These are phyloP conservation scores for Taiozyma sp. DNA, from an alignment of 1,139 yeast genomes.

Conservation along the genomic window DNA sequence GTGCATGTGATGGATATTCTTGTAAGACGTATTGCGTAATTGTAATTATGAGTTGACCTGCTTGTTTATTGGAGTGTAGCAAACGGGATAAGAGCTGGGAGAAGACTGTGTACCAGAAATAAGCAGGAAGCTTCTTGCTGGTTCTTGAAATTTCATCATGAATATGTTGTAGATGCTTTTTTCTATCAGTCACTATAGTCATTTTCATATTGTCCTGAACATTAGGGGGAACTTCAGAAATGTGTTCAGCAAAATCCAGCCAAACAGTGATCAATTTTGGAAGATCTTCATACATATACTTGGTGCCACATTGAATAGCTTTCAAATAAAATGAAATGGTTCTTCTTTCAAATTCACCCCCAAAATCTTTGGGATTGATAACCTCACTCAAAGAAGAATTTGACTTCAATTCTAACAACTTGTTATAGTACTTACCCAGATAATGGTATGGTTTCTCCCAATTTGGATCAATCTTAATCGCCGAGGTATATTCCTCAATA, in stretches of 20 bases:
- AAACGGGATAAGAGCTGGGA: conserved; percentile 84
- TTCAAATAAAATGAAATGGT: conserved; percentile 61
- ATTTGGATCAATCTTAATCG: conserved; percentile 48
- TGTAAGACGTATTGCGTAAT: conserved; percentile 53
- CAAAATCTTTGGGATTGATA: conserved; percentile 11
- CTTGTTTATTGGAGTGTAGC: conserved; percentile 53
- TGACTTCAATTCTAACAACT: conserved; percentile 50
- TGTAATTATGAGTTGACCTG: conserved; percentile 49
- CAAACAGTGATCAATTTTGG: conserved; percentile 89
- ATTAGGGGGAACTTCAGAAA: conserved; percentile 11
- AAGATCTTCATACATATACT: conserved; percentile 73
- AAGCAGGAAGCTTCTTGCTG: conserved; percentile 44
- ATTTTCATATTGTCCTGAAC: conserved; percentile 12
- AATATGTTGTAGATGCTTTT: conserved; percentile 39
- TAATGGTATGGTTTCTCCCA: conserved; percentile 84
- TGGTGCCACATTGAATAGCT: conserved; percentile 64
- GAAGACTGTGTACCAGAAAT: conserved; percentile 78
- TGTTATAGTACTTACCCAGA: conserved; percentile 74
- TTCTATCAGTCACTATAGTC: conserved; percentile 28
- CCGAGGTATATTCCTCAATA: conserved; percentile 58
- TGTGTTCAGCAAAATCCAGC: conserved; percentile 70
- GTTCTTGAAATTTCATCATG: conserved; percentile 48
- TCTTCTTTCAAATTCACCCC: conserved; percentile 60
- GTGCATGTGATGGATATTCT: conserved; percentile 73
- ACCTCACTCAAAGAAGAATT: conserved; percentile 5